phyloP scores from a whole-genome alignment of 2,329 filamentous ascomycete species.

The Aspergillus tubingensis region DNA sequence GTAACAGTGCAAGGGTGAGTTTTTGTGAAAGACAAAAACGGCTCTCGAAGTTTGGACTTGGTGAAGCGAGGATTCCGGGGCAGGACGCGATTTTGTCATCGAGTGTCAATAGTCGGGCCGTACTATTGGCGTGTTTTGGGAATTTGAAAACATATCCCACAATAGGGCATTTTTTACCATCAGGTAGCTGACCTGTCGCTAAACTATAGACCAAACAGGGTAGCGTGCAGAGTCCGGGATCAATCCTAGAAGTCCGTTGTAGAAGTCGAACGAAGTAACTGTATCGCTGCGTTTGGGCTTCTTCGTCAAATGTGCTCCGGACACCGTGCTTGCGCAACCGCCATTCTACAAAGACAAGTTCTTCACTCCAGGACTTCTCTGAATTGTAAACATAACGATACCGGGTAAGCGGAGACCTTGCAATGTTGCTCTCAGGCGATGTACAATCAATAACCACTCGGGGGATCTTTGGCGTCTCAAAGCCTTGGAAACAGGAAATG shows the following conservation, averaged over 20 bases:
- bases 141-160: neutral
- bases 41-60: neutral
- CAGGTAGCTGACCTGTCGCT: neutral
- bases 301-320: neutral
- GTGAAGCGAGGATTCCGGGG: neutral
- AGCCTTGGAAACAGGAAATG: neutral
- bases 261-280: neutral
- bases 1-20: neutral
- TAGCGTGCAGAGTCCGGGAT: neutral
- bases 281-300: neutral
- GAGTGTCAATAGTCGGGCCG: neutral
- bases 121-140: neutral
- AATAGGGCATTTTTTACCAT: neutral
- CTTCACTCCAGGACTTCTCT: neutral
- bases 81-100: neutral
- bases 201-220: neutral
- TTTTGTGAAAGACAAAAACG: neutral
- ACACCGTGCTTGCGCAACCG: neutral
- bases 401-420: neutral
- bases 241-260: neutral
- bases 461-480: no score
- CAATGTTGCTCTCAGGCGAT: neutral
- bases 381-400: neutral
- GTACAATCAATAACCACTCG: neutral
- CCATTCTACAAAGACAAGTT: neutral